Conservation (phyloP, 768 basidiomycete genomes). For the Leccinum fibrillosum region DNA sequence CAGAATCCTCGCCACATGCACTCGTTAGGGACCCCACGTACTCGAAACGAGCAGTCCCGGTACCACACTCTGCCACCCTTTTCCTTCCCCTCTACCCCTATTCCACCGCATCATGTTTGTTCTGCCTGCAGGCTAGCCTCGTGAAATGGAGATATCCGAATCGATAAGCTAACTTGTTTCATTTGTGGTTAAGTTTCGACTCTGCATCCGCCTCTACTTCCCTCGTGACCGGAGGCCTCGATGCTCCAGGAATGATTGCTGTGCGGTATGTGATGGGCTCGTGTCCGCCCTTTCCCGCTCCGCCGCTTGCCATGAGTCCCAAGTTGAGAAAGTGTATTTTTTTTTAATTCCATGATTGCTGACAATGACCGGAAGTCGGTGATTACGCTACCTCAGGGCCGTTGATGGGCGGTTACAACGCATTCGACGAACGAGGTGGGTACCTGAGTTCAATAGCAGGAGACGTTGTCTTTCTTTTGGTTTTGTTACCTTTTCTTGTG, state of each 20-base stretch:
- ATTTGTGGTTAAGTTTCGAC: slow-evolving; percentile 7
- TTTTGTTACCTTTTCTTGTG: not conserved
- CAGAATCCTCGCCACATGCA: slow-evolving; percentile 3
- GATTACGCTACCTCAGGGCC: slow-evolving; percentile 18
- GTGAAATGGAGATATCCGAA: slow-evolving; percentile 22
- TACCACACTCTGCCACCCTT: slow-evolving; percentile 5
- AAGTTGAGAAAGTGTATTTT: not conserved
- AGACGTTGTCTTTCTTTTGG: not conserved
- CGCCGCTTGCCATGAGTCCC: not conserved
- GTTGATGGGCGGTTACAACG: slow-evolving; percentile 8
- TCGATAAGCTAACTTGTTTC: slow-evolving; percentile 12
- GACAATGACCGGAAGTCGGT: slow-evolving; percentile 8
- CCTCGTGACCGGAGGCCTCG: not conserved
- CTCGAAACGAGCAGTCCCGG: not conserved
- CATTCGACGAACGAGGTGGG: not conserved
- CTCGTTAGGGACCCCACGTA: slow-evolving; percentile 1
- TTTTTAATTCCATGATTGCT: not conserved
- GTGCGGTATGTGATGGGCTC: not conserved
- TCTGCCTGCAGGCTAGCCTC: slow-evolving; percentile 9
- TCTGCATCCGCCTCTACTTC: not conserved
- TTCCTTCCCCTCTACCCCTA: slow-evolving; percentile 4
- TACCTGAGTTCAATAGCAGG: not conserved
- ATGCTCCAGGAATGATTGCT: not conserved
- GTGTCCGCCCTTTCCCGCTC: not conserved
- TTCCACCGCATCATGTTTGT: slow-evolving; percentile 8